Evolutionary conservation across 441 rosid genomes (phyloP).

Genomic region (Aleurites moluccanus): DNA sequence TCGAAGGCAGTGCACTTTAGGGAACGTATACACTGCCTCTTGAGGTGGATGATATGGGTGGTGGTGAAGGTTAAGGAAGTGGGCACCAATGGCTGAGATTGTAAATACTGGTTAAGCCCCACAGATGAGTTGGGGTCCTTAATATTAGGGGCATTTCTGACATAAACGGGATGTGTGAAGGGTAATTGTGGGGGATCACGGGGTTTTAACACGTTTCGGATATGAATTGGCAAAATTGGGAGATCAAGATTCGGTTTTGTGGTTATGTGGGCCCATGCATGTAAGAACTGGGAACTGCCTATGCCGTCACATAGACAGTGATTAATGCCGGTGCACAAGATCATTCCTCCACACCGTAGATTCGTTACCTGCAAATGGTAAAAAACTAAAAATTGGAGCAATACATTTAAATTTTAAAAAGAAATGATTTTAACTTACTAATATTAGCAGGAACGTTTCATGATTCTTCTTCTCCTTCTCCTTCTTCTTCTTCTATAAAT

Average conservation of each 20-base stretch:
- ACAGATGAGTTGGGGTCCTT: slow-evolving; percentile 17
- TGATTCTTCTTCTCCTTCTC: no score
- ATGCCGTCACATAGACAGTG: slow-evolving; percentile 90
- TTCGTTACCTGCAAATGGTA: slow-evolving; percentile 57
- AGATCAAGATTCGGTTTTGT: slow-evolving; percentile 35
- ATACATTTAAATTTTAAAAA: no score
- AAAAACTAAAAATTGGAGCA: not conserved
- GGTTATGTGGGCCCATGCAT: slow-evolving; percentile 77
- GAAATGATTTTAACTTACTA: no score
- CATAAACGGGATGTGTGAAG: slow-evolving; percentile 44
- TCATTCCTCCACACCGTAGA: slow-evolving; percentile 85
- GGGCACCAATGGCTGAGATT: slow-evolving; percentile 60
- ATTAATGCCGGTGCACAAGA: slow-evolving; percentile 79
- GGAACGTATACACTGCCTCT: slow-evolving; percentile 59
- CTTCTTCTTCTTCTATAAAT: no score
- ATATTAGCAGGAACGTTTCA: no score
- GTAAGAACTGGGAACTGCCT: slow-evolving; percentile 83
- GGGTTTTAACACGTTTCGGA: slow-evolving; percentile 65
- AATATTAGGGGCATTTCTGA: slow-evolving; percentile 28
- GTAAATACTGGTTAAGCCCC: slow-evolving; percentile 48
- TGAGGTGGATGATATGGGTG: slow-evolving; percentile 52
- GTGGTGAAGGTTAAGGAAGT: slow-evolving; percentile 60
- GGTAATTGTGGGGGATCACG: slow-evolving; percentile 47
- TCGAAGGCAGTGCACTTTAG: slow-evolving; percentile 85
- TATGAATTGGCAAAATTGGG: slow-evolving; percentile 53